A percentile compares a stretch with the other conserved stretches of the same genome.
These are phyloP conservation scores for Mucor racemosus DNA, from an alignment of 371 early-diverging fungal genomes.

Conservation along the genomic window DNA sequence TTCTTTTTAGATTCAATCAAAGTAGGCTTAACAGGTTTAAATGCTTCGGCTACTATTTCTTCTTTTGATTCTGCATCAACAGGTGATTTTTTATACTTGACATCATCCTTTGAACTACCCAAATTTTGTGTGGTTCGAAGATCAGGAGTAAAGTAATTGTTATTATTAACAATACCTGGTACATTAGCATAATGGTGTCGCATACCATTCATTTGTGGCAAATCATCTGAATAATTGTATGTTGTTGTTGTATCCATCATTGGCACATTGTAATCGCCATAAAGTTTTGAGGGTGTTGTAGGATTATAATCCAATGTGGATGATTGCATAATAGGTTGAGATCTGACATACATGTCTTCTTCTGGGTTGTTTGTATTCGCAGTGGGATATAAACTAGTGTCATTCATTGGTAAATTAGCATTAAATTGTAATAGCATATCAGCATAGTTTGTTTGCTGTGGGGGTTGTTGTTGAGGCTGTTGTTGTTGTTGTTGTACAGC, in stretches of 20 bases:
- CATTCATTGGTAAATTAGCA: conserved; percentile 10
- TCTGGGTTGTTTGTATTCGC: conserved; percentile 12
- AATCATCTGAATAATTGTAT: not conserved
- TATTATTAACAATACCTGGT: conserved; percentile 26
- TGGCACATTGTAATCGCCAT: conserved; percentile 11
- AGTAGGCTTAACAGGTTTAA: conserved; percentile 28
- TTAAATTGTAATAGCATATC: conserved; percentile 27
- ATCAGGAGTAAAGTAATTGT: conserved; percentile 34
- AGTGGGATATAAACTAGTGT: conserved; percentile 12
- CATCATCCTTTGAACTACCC: conserved; percentile 27
- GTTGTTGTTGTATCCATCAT: conserved; percentile 13
- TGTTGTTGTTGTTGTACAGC: conserved; percentile 7
- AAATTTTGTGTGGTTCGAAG: conserved; percentile 40
- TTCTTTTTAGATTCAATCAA: conserved; percentile 39
- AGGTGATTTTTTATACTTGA: conserved; percentile 3
- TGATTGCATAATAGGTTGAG: conserved; percentile 23
- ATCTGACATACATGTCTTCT: conserved; percentile 30
- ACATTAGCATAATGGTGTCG: conserved; percentile 41
- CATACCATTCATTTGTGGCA: conserved; percentile 21
- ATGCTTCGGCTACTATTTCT: conserved; percentile 21
- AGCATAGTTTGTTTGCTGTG: conserved; percentile 18
- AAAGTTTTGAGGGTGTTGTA: not conserved
- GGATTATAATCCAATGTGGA: conserved; percentile 13
- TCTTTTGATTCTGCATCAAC: conserved; percentile 19
- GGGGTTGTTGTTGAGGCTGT: conserved; percentile 6